phyloP scores from a whole-genome alignment of 257 asterid species.

The Phtheirospermum japonicum region DNA sequence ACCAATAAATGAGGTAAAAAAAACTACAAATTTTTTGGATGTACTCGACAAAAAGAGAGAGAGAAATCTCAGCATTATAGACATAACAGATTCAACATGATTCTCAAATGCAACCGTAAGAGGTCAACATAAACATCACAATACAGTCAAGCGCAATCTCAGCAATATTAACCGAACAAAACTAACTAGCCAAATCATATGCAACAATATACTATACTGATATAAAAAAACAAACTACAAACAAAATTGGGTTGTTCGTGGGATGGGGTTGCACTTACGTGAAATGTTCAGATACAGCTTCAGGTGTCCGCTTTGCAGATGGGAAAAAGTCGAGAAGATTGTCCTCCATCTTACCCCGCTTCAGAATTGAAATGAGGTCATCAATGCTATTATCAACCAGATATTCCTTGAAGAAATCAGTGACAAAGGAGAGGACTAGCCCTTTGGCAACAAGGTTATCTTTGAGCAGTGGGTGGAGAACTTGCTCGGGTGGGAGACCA shows the following conservation, averaged over 20 bases:
- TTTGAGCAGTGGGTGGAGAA: slow-evolving; percentile 93
- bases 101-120: neutral
- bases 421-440: slow-evolving; percentile 87
- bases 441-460: slow-evolving; percentile 98
- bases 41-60: neutral
- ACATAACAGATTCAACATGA: neutral
- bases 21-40: neutral
- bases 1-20: neutral
- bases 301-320: slow-evolving; percentile 79
- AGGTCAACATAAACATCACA: neutral
- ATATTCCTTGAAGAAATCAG: slow-evolving; percentile 94
- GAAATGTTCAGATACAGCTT: slow-evolving; percentile 89
- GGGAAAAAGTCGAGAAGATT: slow-evolving; percentile 90
- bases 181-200: neutral
- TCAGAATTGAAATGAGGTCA: slow-evolving; percentile 86
- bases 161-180: neutral
- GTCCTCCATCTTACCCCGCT: slow-evolving; percentile 92
- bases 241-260: neutral
- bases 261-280: slow-evolving; percentile 48
- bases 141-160: neutral
- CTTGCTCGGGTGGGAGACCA: slow-evolving; percentile 97
- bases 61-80: neutral
- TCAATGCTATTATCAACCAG: slow-evolving; percentile 95
- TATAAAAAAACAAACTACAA: neutral
- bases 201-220: too few species aligned